These are phyloP conservation scores for Hymenoscyphus salicellus DNA, from an alignment of 2,329 filamentous ascomycete species.

Conservation along the genomic window DNA sequence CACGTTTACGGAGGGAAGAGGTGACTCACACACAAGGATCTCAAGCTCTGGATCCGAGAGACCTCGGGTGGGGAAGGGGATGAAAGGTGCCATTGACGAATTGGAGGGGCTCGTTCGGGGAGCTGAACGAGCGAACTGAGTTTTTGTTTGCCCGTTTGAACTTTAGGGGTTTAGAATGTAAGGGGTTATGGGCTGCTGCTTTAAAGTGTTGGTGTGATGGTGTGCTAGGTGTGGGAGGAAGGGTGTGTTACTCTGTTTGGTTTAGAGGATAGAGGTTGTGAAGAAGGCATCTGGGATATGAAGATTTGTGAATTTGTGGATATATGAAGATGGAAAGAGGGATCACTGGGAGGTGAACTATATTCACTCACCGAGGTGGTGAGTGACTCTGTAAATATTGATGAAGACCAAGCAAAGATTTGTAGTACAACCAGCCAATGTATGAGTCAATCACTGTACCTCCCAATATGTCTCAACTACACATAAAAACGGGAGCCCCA, in stretches of 20 bases:
- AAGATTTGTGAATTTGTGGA: slow-evolving; percentile 18
- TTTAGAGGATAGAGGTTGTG: neutral
- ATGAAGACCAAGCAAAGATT: neutral
- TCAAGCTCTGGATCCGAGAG: neutral
- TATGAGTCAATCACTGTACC: slow-evolving; percentile 1
- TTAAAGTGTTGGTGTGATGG: slow-evolving; percentile 13
- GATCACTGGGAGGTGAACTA: neutral
- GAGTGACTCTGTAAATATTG: neutral
- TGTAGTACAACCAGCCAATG: neutral
- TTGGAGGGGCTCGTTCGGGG: neutral
- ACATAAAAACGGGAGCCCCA: neutral
- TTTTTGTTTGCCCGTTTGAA: neutral
- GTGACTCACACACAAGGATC: neutral
- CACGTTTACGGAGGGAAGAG: no score
- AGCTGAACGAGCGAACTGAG: neutral
- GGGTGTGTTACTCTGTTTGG: slow-evolving; percentile 20
- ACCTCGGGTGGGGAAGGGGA: neutral
- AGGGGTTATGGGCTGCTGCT: neutral
- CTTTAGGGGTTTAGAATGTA: neutral
- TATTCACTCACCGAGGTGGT: neutral
- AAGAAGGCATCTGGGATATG: neutral
- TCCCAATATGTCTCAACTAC: neutral
- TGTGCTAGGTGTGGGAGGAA: neutral
- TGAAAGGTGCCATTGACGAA: neutral
- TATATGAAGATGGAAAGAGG: neutral